Percentiles rank a stretch among this genome's conserved stretches.
These are phyloP conservation scores for Daldinia eschscholtzii DNA, from an alignment of 2,329 filamentous ascomycete species.

Conservation along the genomic window DNA sequence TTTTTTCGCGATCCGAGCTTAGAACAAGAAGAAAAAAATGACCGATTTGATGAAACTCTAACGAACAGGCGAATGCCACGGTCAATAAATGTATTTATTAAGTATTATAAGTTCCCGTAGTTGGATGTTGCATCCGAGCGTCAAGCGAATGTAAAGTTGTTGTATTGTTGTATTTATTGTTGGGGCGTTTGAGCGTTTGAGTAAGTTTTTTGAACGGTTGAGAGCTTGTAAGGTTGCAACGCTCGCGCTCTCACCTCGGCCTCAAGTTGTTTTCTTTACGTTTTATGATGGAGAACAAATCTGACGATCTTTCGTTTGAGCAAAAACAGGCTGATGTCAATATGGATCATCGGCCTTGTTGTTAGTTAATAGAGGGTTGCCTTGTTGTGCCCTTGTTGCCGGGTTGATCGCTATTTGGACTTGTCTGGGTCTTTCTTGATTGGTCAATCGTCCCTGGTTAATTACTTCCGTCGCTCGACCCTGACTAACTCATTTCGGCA, in stretches of 20 bases:
- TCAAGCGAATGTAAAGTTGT: neutral
- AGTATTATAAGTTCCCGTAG: conserved; percentile 31
- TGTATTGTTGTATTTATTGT: too few species aligned
- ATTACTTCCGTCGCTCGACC: conserved; percentile 20
- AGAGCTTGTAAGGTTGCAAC: neutral
- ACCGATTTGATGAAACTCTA: neutral
- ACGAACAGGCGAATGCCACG: conserved; percentile 28
- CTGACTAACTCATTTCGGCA: conserved; percentile 39
- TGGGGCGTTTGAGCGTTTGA: neutral
- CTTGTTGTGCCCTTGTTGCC: conserved; percentile 37
- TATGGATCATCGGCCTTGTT: conserved; percentile 12
- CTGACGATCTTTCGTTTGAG: conserved; percentile 19
- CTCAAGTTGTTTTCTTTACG: conserved; percentile 1
- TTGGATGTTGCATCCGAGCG: conserved; percentile 14
- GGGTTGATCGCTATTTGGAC: conserved; percentile 40
- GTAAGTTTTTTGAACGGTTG: neutral
- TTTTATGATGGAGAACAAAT: conserved; percentile 1
- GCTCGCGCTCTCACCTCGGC: conserved; percentile 7
- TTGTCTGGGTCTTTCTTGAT: conserved; percentile 13
- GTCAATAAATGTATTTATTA: conserved; percentile 34
- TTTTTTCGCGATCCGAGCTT: conserved; percentile 17
- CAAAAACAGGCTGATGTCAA: conserved; percentile 40
- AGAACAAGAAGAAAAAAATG: neutral
- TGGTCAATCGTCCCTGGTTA: conserved; percentile 33
- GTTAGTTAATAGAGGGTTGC: neutral